Conservation (phyloP, 768 basidiomycete genomes). For the Lactarius tabidus region DNA sequence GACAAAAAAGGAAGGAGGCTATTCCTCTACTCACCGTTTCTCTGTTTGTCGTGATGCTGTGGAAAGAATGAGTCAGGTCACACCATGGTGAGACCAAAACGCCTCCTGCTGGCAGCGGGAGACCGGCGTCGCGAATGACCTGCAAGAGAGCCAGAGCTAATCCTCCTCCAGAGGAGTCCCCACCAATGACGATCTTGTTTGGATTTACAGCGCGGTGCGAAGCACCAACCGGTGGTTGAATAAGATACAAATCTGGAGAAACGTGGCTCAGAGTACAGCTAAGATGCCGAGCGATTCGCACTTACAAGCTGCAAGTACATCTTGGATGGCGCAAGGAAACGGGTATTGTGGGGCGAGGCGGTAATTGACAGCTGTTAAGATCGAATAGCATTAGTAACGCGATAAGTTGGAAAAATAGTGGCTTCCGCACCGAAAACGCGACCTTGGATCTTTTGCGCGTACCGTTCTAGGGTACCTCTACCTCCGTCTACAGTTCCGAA, state of each 20-base stretch:
- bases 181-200: conserved; percentile 74
- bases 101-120: conserved; percentile 83
- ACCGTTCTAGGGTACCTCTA: conserved; percentile 64
- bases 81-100: conserved; percentile 91
- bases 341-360: conserved; percentile 93
- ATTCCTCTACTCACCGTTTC: conserved; percentile 53
- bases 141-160: conserved; percentile 79
- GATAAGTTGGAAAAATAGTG: background rate
- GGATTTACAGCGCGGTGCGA: conserved; percentile 77
- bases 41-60: conserved; percentile 79
- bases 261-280: background rate
- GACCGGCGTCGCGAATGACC: conserved; percentile 74
- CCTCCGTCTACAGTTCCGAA: conserved; percentile 77
- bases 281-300: background rate
- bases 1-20: background rate
- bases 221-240: conserved; percentile 76
- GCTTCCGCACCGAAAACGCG: conserved; percentile 66
- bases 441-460: conserved; percentile 89
- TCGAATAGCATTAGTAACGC: conserved; percentile 7
- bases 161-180: conserved; percentile 92
- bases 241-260: conserved; percentile 78
- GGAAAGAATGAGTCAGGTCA: conserved; percentile 90
- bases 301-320: conserved; percentile 80
- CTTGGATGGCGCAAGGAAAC: conserved; percentile 88
- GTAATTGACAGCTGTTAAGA: conserved; percentile 60